phyloP scores from a whole-genome alignment of 345 rosid genomes.

The Lumnitzera littorea region DNA sequence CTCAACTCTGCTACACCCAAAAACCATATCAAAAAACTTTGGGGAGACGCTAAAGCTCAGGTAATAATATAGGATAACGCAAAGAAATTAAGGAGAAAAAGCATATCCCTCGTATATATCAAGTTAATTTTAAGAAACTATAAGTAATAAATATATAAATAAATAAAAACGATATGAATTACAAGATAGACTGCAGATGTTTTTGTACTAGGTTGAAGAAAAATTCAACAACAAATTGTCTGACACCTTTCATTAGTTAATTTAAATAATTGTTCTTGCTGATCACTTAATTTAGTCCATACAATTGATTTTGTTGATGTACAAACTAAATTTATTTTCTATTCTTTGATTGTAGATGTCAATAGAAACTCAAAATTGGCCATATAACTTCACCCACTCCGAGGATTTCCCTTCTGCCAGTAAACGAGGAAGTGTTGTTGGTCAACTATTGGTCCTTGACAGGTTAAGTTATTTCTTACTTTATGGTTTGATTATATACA shows the following conservation, averaged over 20 bases:
- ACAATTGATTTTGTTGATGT: not conserved
- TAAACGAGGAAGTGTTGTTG: constrained; percentile 22
- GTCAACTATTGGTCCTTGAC: constrained; percentile 21
- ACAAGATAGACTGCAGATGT: no score
- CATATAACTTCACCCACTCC: constrained; percentile 21
- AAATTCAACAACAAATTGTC: no score
- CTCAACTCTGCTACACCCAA: constrained; percentile 19
- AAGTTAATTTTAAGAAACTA: not conserved
- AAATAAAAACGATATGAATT: not conserved
- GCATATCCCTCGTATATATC: not conserved
- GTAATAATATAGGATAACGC: constrained; percentile 1
- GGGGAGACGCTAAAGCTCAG: constrained; percentile 38
- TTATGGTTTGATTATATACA: not conserved
- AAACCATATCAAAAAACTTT: constrained; percentile 5
- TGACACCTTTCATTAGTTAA: no score
- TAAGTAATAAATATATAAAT: no score
- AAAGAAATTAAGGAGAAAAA: no score
- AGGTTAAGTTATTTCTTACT: not conserved
- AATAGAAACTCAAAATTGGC: constrained; percentile 25
- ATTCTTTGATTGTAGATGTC: constrained; percentile 4
- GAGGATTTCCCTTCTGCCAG: constrained; percentile 19
- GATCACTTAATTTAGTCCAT: no score
- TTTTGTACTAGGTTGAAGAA: not conserved
- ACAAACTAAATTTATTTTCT: not conserved
- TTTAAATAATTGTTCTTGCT: no score